Percentiles rank a stretch among this genome's conserved stretches.
Conservation (phyloP, 208 protist genomes). For the Spongospora subterranea region DNA sequence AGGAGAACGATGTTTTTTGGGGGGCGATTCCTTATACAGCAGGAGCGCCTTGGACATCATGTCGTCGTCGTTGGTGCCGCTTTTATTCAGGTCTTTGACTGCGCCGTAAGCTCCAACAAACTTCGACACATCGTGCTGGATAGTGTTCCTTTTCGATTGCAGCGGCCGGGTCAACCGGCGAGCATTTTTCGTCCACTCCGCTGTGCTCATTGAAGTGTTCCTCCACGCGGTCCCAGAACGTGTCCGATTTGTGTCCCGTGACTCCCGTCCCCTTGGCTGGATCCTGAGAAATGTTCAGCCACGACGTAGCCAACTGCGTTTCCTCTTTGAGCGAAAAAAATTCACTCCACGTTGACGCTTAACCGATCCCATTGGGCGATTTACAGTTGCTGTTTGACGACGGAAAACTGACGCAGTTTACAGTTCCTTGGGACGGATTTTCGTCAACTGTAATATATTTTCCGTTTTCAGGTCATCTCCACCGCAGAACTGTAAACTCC, state of each 20-base stretch:
- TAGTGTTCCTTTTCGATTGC: neutral
- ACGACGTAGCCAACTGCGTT: no score
- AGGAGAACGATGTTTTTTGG: neutral
- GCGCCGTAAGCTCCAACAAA: neutral
- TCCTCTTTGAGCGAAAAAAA: no score
- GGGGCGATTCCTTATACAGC: neutral
- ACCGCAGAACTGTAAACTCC: no score
- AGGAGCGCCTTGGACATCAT: neutral
- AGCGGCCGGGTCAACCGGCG: neutral
- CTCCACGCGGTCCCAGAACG: constrained; percentile 40
- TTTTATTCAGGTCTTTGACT: neutral
- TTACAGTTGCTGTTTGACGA: no score
- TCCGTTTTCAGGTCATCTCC: no score
- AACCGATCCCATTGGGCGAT: no score
- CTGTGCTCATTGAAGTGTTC: constrained; percentile 6
- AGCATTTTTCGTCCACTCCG: neutral
- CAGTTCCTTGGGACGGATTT: no score
- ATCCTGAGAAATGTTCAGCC: constrained; percentile 30
- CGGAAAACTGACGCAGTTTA: no score
- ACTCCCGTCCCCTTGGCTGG: neutral
- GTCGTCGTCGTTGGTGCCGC: neutral
- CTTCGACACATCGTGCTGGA: constrained; percentile 43
- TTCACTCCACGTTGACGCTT: no score
- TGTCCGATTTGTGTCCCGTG: neutral
- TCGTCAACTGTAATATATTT: no score